Percentiles rank a stretch among this genome's conserved stretches.
These are phyloP conservation scores for Henningerozyma blattae DNA, from an alignment of 805 yeast species.

Conservation along the genomic window DNA sequence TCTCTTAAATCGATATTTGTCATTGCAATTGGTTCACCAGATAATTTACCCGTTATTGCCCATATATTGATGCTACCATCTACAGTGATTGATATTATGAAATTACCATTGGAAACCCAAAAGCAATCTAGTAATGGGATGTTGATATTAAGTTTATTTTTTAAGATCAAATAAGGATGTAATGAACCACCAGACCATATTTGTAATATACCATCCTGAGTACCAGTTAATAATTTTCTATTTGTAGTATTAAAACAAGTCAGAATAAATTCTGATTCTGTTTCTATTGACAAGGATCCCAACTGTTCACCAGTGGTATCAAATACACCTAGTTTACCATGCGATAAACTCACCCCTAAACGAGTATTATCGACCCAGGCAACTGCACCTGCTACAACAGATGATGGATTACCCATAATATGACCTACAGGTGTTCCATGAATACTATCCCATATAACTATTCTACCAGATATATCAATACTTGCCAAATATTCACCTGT, in stretches of 20 bases:
- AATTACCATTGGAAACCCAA: conserved; percentile 37
- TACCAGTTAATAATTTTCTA: conserved; percentile 55
- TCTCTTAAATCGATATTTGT: too few relatives aligned
- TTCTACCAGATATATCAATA: neutral
- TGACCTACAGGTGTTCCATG: neutral
- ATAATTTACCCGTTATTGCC: conserved; percentile 31
- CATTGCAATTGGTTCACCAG: too few relatives aligned
- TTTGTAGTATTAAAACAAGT: conserved; percentile 38
- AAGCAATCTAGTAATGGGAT: too few relatives aligned
- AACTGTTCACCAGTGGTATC: conserved; percentile 19
- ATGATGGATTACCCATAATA: neutral
- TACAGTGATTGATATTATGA: conserved; percentile 44
- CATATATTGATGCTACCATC: conserved; percentile 64
- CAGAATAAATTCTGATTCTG: conserved; percentile 33
- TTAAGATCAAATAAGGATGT: too few relatives aligned
- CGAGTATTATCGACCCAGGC: neutral
- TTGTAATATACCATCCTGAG: conserved; percentile 64
- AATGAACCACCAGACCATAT: conserved; percentile 69
- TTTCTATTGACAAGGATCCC: too few relatives aligned
- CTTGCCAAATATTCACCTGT: neutral
- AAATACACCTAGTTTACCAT: neutral
- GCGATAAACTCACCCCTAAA: neutral
- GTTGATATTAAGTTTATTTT: too few relatives aligned
- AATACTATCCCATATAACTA: neutral
- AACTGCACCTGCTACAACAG: neutral